These are phyloP conservation scores for Russula sp. DNA, from an alignment of 768 basidiomycete species.

Conservation along the genomic window DNA sequence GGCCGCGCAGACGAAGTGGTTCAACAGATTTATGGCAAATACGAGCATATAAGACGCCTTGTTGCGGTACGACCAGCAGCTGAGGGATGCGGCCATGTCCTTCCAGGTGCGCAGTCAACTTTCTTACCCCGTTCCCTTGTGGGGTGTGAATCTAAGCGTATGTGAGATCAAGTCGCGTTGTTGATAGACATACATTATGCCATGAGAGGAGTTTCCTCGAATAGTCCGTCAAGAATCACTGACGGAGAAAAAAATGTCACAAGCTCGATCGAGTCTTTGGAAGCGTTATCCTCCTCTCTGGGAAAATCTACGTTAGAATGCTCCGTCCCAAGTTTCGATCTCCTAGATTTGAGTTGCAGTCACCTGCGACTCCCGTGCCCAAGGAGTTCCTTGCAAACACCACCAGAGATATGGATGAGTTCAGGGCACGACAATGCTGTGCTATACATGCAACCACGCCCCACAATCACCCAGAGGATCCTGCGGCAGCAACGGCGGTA, in stretches of 20 bases:
- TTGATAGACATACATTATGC: constrained; percentile 26
- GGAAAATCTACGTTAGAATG: not conserved
- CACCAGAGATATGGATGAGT: too few relatives aligned
- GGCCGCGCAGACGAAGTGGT: constrained; percentile 22
- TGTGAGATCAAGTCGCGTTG: constrained; percentile 16
- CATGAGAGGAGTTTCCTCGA: not conserved
- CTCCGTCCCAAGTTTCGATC: not conserved
- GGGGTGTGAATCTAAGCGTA: not conserved
- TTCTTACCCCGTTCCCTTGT: not conserved
- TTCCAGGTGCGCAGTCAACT: constrained; percentile 19
- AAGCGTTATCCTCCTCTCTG: not conserved
- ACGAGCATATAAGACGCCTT: constrained; percentile 18
- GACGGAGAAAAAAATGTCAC: constrained; percentile 3
- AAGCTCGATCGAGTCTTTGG: constrained; percentile 6
- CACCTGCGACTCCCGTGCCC: too few relatives aligned
- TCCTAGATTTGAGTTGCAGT: too few relatives aligned
- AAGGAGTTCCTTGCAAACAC: too few relatives aligned
- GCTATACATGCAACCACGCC: too few relatives aligned
- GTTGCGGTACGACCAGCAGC: constrained; percentile 11
- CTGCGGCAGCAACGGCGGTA: too few relatives aligned
- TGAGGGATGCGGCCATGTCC: constrained; percentile 22
- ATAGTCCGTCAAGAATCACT: not conserved
- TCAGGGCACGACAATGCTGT: too few relatives aligned
- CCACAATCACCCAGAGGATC: too few relatives aligned
- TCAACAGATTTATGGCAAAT: constrained; percentile 21